Evolutionary conservation across 306 rosid genomes (phyloP).

Genomic region (Leucaena leucocephala): DNA sequence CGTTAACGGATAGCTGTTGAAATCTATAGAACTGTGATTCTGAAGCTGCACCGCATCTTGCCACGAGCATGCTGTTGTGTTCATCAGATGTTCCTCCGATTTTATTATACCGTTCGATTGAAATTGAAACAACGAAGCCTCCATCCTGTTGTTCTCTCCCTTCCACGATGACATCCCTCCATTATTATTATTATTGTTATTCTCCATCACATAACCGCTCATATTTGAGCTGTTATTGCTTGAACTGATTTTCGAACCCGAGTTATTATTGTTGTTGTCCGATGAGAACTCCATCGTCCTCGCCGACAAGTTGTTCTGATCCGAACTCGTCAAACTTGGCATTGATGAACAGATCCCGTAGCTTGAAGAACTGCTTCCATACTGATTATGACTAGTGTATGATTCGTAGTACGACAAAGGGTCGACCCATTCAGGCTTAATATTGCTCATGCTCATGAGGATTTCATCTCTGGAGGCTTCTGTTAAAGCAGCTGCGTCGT

Average conservation of each 20-base stretch:
- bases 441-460: conserved; percentile 31
- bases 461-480: conserved; percentile 52
- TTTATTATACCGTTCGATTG: conserved; percentile 59
- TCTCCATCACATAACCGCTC: conserved; percentile 58
- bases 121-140: conserved; percentile 68
- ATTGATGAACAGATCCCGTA: conserved; percentile 61
- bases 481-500: conserved; percentile 40
- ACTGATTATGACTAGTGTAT: conserved; percentile 40
- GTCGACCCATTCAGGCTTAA: conserved; percentile 51
- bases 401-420: conserved; percentile 55
- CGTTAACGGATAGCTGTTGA: conserved; percentile 79
- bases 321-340: conserved; percentile 80
- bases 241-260: conserved; percentile 60
- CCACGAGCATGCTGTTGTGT: conserved; percentile 48
- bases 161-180: conserved; percentile 63
- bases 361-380: conserved; percentile 49
- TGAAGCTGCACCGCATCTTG: conserved; percentile 50
- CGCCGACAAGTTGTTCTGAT: conserved; percentile 64
- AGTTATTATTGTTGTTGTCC: conserved; percentile 56
- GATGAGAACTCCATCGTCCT: conserved; percentile 55
- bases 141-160: conserved; percentile 60
- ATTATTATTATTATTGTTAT: conserved; percentile 25
- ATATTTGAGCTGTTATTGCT: conserved; percentile 81
- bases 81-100: conserved; percentile 63
- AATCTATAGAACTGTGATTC: conserved; percentile 64